These are phyloP conservation scores for Amylocystis lapponica DNA, from an alignment of 768 basidiomycete genomes.

Conservation along the genomic window DNA sequence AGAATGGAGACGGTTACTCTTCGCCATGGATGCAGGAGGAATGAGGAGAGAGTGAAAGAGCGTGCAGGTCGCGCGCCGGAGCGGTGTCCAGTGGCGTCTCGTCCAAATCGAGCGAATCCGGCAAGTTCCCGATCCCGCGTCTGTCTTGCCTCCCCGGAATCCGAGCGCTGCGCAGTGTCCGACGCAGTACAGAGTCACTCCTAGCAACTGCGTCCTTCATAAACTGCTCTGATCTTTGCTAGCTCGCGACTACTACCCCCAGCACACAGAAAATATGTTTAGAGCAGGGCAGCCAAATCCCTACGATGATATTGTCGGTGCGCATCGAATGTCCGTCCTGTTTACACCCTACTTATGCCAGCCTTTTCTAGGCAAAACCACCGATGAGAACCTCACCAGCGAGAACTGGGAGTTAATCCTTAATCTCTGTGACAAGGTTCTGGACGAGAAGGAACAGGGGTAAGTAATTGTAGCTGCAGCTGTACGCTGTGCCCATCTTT, in stretches of 20 bases:
- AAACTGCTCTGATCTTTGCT: too few relatives aligned
- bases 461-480: constrained; percentile 29
- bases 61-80: background rate
- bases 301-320: constrained; percentile 91
- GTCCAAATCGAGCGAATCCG: constrained; percentile 8
- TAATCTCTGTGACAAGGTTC: constrained; percentile 94
- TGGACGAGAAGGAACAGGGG: constrained; percentile 85
- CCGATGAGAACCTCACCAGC: constrained; percentile 92
- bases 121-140: too few relatives aligned
- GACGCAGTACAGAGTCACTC: too few relatives aligned
- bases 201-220: too few relatives aligned
- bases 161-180: too few relatives aligned
- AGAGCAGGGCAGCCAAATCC: constrained; percentile 60
- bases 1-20: constrained; percentile 14
- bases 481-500: background rate
- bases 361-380: constrained; percentile 69
- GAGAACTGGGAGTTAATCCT: constrained; percentile 97
- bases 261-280: constrained; percentile 67
- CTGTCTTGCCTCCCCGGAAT: too few relatives aligned
- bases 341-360: constrained; percentile 36
- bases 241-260: too few relatives aligned
- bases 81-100: constrained; percentile 7
- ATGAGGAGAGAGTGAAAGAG: constrained; percentile 1
- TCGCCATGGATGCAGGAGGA: constrained; percentile 26
- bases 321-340: constrained; percentile 26